Conservation (phyloP, 192 early-diverging fungal genomes). For the Dissophora ornata region DNA sequence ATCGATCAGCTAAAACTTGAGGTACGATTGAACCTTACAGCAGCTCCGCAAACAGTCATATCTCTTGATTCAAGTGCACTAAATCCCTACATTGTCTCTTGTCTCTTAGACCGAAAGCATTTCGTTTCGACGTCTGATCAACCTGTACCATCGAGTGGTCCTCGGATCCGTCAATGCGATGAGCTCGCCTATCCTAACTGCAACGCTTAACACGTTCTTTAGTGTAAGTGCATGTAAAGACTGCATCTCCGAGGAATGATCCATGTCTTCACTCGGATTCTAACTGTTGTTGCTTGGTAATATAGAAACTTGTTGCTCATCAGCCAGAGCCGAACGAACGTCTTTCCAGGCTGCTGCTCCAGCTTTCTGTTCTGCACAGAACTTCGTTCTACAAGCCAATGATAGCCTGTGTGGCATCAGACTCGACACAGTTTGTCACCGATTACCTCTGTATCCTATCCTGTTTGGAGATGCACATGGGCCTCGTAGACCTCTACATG, state of each 20-base stretch:
- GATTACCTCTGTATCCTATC: constrained; percentile 57
- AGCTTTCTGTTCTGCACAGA: constrained; percentile 49
- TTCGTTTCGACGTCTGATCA: constrained; percentile 18
- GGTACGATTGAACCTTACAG: neutral
- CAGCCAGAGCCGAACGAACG: constrained; percentile 51
- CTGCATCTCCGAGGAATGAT: neutral
- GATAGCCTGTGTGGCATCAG: constrained; percentile 65
- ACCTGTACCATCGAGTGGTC: constrained; percentile 34
- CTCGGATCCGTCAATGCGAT: constrained; percentile 31
- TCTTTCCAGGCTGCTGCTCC: constrained; percentile 51
- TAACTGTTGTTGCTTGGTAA: too few relatives aligned
- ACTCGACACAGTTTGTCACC: constrained; percentile 54
- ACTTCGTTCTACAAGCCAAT: constrained; percentile 63
- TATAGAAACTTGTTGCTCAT: constrained; percentile 49
- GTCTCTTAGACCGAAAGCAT: constrained; percentile 21
- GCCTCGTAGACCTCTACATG: constrained; percentile 66
- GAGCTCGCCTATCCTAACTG: constrained; percentile 50
- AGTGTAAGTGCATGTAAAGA: constrained; percentile 22
- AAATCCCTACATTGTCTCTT: too few relatives aligned
- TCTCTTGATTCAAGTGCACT: too few relatives aligned
- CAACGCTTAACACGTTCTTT: constrained; percentile 60
- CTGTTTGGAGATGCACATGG: constrained; percentile 56
- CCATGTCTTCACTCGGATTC: too few relatives aligned
- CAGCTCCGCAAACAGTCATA: too few relatives aligned
- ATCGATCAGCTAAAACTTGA: constrained; percentile 30